Evolutionary conservation across 2,329 filamentous ascomycete genomes (phyloP).

Genomic region (Ascocoryne sarcoides): DNA sequence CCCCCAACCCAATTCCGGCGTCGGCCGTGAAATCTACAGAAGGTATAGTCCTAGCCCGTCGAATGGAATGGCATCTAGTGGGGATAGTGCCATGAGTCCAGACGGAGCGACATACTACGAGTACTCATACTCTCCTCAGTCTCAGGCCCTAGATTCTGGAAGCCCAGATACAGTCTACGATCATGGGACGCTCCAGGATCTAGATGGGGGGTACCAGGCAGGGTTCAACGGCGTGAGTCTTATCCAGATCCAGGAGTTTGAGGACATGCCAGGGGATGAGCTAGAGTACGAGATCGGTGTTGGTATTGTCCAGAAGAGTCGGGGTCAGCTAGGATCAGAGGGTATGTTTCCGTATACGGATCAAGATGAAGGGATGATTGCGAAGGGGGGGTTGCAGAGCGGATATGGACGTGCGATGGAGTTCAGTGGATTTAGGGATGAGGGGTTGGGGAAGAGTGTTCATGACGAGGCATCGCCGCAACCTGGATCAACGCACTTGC

Average conservation of each 20-base stretch:
- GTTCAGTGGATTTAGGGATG: too few species aligned
- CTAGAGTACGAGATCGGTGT: too few species aligned
- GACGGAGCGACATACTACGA: neutral
- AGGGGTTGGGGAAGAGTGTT: conserved; percentile 21
- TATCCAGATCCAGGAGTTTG: neutral
- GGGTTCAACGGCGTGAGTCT: neutral
- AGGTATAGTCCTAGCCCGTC: neutral
- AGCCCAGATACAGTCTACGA: neutral
- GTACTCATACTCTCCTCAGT: neutral
- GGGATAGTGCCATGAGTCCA: neutral
- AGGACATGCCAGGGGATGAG: too few species aligned
- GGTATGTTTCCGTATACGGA: too few species aligned
- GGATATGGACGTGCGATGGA: too few species aligned
- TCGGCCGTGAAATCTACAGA: neutral
- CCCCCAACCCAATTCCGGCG: too few species aligned
- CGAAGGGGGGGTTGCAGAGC: too few species aligned
- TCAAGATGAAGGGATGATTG: too few species aligned
- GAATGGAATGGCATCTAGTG: neutral
- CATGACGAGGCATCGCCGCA: conserved; percentile 16
- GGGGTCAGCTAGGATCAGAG: too few species aligned
- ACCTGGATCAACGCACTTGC: neutral
- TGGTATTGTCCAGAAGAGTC: too few species aligned
- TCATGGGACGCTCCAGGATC: neutral
- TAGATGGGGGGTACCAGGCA: neutral
- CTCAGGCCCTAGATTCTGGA: neutral